Conservation (phyloP, 352 stramenopile genomes). For the Globisporangium viniferum region DNA sequence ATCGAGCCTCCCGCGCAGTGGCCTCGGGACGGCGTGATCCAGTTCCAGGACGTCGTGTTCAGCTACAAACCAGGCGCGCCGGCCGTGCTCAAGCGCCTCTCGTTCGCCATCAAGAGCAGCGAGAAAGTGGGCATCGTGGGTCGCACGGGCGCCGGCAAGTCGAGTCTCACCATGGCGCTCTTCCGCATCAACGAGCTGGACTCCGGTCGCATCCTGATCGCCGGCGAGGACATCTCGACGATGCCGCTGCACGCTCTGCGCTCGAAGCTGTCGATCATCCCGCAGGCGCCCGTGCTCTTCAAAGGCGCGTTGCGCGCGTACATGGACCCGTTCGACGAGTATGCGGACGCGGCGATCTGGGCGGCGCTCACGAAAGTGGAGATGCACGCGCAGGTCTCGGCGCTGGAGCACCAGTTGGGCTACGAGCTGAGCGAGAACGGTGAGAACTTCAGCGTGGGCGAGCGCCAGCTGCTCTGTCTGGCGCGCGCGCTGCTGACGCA, state of each 20-base stretch:
- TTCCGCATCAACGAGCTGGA: constrained; percentile 92
- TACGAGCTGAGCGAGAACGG: constrained; percentile 83
- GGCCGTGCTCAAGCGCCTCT: constrained; percentile 50
- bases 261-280: constrained; percentile 91
- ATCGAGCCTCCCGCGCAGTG: constrained; percentile 37
- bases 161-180: constrained; percentile 83
- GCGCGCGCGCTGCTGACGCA: constrained; percentile 91
- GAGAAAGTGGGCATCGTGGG: constrained; percentile 92
- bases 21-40: constrained; percentile 66
- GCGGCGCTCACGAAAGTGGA: constrained; percentile 23
- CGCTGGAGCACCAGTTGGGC: constrained; percentile 50
- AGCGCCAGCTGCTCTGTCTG: constrained; percentile 95
- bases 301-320: constrained; percentile 83
- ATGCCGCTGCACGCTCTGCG: constrained; percentile 86
- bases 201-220: constrained; percentile 85
- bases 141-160: constrained; percentile 85
- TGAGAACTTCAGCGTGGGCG: constrained; percentile 92
- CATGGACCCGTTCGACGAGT: constrained; percentile 55
- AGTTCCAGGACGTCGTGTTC: constrained; percentile 85
- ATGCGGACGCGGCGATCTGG: constrained; percentile 60
- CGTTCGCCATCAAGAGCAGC: constrained; percentile 71
- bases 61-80: constrained; percentile 83
- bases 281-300: constrained; percentile 91
- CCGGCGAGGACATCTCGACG: constrained; percentile 85
- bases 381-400: constrained; percentile 51